Base-by-base conservation (phyloP, 1,284 basidiomycete species). In the Chondrostereum purpureum region DNA sequence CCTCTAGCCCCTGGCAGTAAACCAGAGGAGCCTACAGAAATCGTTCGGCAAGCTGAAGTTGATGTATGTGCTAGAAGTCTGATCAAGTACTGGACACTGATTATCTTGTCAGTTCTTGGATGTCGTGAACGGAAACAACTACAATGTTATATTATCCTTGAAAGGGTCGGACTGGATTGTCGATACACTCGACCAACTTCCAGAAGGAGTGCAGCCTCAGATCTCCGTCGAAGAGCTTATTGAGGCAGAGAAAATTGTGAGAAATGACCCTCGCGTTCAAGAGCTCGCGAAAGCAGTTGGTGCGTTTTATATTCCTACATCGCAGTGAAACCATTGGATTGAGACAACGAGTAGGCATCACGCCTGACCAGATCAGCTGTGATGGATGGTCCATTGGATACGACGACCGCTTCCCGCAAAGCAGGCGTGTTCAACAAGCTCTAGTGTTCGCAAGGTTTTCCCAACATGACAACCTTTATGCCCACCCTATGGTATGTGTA, bases 351-450 rank as follows among this genome's bases (percentile, higher is more conserved):
- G 0, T 53, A 88, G 85, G 89, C 23, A 63, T 92, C 37, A 62
- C 71, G n/a, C 79, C 86, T 1, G 73, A 90, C 36, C 80, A 92
- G 60, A 76, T 92, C 16, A 75, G 62, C 50, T 88, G 86, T 33
- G 90, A 92, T 53, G 87, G 82, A 3, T 88, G 84, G 85, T 73
- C 84, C 0, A 81, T 93, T 49, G 90, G 89, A 27, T 90, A 82
- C 55, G 90, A 92, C 54, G 77, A 79, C n/a, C 79, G 90, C n/a
- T 92, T 92, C 67, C 83, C 86, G 0, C 67, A 73, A 44, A 66
- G 67, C 33, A 67, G 69, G 43, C 77, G 87, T 19, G 66, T 90
- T 20, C 88, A 90, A 56, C 88, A 91, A 59, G 87, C 80, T n/a
- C 62, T 92, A 4, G 52, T 87, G 23, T 93, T 86, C 58, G 88